phyloP scores from a whole-genome alignment of 2,329 filamentous ascomycete genomes.

The Penicillium sp. region DNA sequence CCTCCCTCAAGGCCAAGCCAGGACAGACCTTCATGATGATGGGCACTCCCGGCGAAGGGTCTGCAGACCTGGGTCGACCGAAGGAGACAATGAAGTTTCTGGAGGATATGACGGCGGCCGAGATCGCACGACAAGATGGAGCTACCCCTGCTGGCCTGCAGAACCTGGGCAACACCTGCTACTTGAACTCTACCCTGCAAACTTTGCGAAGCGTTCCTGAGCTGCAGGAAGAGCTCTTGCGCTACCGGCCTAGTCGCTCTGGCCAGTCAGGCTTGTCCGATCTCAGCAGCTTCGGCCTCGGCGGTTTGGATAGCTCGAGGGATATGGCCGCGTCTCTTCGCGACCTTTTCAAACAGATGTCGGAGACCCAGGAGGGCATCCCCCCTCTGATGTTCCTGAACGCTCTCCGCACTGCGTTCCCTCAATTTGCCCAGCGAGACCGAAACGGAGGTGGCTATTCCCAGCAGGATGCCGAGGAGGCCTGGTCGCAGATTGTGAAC shows the following conservation, averaged over 20 bases:
- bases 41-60: slow-evolving; percentile 73
- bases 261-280: slow-evolving; percentile 44
- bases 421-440: slow-evolving; percentile 89
- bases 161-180: slow-evolving; percentile 97
- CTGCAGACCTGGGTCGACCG: slow-evolving; percentile 68
- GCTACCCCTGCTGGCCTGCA: slow-evolving; percentile 85
- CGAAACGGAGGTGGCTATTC: slow-evolving; percentile 83
- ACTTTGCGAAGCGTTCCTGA: slow-evolving; percentile 87
- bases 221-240: slow-evolving; percentile 76
- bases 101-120: slow-evolving; percentile 97
- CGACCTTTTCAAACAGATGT: slow-evolving; percentile 87
- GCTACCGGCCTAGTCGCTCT: slow-evolving; percentile 57
- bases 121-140: slow-evolving; percentile 79
- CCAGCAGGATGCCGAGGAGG: slow-evolving; percentile 98
- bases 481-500: slow-evolving; percentile 92
- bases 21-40: slow-evolving; percentile 95
- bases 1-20: slow-evolving; percentile 80
- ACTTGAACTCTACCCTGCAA: slow-evolving; percentile 97
- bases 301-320: slow-evolving; percentile 62
- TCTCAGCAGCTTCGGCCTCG: slow-evolving; percentile 60
- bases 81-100: slow-evolving; percentile 84
- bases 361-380: slow-evolving; percentile 84
- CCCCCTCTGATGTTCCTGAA: slow-evolving; percentile 81
- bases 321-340: slow-evolving; percentile 79
- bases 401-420: slow-evolving; percentile 76